Conservation (phyloP, 2,329 filamentous ascomycete species). For the Fusarium nanum region DNA sequence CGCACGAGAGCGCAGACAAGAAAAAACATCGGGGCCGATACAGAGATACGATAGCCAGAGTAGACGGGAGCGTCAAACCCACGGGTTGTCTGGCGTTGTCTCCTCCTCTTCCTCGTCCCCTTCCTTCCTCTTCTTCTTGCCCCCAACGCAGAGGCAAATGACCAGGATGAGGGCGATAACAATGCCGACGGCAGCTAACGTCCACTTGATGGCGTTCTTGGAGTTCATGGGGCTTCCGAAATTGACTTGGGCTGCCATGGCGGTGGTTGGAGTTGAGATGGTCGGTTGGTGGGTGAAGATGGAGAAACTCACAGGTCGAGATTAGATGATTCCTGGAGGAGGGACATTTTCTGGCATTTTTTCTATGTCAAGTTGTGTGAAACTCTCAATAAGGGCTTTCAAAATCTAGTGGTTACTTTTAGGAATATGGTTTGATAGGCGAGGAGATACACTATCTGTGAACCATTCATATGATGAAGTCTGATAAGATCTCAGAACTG, state of each 20-base stretch:
- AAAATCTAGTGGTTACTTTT: fast-evolving
- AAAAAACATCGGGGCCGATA: too few species aligned
- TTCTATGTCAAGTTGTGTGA: neutral
- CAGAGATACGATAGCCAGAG: too few species aligned
- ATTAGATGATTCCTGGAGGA: neutral
- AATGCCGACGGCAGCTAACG: neutral
- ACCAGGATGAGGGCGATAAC: neutral
- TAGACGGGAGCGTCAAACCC: too few species aligned
- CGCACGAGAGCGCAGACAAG: neutral
- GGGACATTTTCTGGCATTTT: neutral
- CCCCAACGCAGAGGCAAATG: neutral
- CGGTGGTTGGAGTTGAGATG: neutral
- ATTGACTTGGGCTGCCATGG: neutral
- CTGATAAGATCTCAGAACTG: neutral
- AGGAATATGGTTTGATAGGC: neutral
- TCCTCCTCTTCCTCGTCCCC: neutral
- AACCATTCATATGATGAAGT: fast-evolving
- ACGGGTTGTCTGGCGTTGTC: too few species aligned
- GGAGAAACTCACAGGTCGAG: fast-evolving
- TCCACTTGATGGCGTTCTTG: neutral
- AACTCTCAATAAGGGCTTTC: neutral
- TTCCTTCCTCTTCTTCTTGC: neutral
- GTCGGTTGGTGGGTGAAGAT: neutral
- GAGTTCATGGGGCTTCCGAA: neutral
- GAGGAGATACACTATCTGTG: fast-evolving